These are phyloP conservation scores for Exophiala lecanii-corni DNA, from an alignment of 2,329 filamentous ascomycete species.

Conservation along the genomic window DNA sequence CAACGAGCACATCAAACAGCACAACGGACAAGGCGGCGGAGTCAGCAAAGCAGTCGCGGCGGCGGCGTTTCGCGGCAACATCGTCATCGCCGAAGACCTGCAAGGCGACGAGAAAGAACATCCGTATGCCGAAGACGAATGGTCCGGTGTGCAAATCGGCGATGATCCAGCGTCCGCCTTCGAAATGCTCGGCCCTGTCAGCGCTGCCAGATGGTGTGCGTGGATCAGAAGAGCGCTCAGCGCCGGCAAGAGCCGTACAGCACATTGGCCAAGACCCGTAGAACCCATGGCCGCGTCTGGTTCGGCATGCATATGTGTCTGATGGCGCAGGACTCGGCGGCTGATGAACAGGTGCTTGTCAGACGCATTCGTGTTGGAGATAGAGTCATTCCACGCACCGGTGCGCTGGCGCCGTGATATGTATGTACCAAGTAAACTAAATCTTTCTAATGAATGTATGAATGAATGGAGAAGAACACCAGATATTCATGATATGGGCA, in stretches of 20 bases:
- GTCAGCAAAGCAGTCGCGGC: conserved; percentile 55
- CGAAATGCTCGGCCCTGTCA: conserved; percentile 76
- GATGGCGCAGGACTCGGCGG: not conserved
- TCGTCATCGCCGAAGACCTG: conserved; percentile 59
- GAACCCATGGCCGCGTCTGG: conserved; percentile 76
- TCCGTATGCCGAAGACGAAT: conserved; percentile 76
- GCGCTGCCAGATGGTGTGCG: conserved; percentile 92
- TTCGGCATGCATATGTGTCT: conserved; percentile 73
- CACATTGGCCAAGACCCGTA: conserved; percentile 80
- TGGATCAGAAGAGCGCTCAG: conserved; percentile 76
- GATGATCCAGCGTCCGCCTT: conserved; percentile 24
- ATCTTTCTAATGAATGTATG: no score
- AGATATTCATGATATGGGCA: no score
- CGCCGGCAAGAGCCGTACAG: conserved; percentile 81
- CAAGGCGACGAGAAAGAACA: conserved; percentile 42
- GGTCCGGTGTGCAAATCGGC: conserved; percentile 66
- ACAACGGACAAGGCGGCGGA: conserved; percentile 37
- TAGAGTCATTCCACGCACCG: conserved; percentile 9
- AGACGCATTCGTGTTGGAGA: conserved; percentile 16
- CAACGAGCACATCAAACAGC: conserved; percentile 63
- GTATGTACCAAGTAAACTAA: no score
- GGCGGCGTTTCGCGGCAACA: conserved; percentile 82
- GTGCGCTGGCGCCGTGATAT: no score
- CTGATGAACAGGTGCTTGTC: not conserved
- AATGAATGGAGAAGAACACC: no score